Evolutionary conservation across 192 early-diverging fungal species (phyloP), one percentile per base, ranked within the genome.

Genomic region (Coemansia sp.): DNA sequence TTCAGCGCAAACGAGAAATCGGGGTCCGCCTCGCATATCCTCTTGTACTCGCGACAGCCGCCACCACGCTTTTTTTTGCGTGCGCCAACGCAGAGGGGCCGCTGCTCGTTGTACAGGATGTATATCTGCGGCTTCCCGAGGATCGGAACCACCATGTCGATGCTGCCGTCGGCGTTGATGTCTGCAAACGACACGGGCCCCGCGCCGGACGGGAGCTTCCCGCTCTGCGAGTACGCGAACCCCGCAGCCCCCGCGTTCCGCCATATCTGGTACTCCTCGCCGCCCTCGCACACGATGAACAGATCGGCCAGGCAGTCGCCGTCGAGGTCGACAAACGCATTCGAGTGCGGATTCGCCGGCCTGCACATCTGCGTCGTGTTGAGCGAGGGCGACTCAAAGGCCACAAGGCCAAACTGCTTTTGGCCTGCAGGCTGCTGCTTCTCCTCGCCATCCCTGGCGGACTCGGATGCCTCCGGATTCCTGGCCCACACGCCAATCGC

Each of bases 181-280:
- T 98, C 96, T 19, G 92, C 93, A 85, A 98, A 96, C 4, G 91
- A 86, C 39, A 98, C 84, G 36, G 86, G 90, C 4, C 94, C 96
- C 41, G 88, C 76, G 9, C 83, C 83, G 0, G 73, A 62, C 8
- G 93, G 93, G 42, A 96, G 73, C 36, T 80, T 67, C 5, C 89
- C 84, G 7, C 76, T 72, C 56, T 81, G 74, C n/a, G 83, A 84
- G 63, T 91, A 88, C 40, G 72, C 68, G 68, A 90, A 94, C 6
- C 93, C 92, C 12, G 85, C 68, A 0, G 11, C 1, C 36, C 84
- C 78, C 0, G 85, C 74, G 75, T 91, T 91, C 41, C 79, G 76
- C 90, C 94, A 97, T 55, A 96, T 87, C 63, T 94, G 89, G 65
- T 87, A 89, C 60, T 81, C 79, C 45, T 77, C 84, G 48, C 76